A percentile compares a stretch with the other conserved stretches of the same genome.
phyloP scores from a whole-genome alignment of 2,329 filamentous ascomycete species.

The Tolypocladium amazonense region DNA sequence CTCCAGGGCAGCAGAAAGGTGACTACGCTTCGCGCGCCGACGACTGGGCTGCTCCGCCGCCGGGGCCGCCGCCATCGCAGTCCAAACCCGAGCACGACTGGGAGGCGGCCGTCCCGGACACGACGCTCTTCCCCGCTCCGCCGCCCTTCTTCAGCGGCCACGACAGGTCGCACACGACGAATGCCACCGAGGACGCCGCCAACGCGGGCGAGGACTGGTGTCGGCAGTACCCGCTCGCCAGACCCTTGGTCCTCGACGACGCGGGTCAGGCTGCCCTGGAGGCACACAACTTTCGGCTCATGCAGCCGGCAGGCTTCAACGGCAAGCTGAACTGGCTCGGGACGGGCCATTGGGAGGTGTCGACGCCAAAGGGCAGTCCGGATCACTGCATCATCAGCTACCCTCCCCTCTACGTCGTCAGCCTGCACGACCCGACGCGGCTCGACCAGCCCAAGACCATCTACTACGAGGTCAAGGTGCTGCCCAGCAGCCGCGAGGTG shows the following conservation, averaged over 20 bases:
- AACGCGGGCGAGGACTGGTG: constrained; percentile 59
- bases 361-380: constrained; percentile 29
- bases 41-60: constrained; percentile 23
- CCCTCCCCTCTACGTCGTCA: constrained; percentile 56
- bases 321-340: constrained; percentile 33
- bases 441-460: constrained; percentile 36
- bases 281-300: constrained; percentile 41
- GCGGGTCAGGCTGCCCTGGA: constrained; percentile 36
- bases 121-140: constrained; percentile 60
- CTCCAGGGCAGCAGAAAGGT: constrained; percentile 6
- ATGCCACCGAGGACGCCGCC: constrained; percentile 55
- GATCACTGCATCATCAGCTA: constrained; percentile 58
- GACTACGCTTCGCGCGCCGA: constrained; percentile 14
- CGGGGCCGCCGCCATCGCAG: constrained; percentile 20
- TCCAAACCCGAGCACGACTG: constrained; percentile 49
- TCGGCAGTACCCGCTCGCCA: constrained; percentile 43
- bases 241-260: constrained; percentile 38
- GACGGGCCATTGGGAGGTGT: constrained; percentile 41
- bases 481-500: constrained; percentile 32
- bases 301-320: constrained; percentile 36
- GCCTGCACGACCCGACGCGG: constrained; percentile 44
- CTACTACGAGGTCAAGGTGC: constrained; percentile 63
- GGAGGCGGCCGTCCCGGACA: constrained; percentile 61
- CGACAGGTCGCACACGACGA: constrained; percentile 56
- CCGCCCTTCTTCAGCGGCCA: constrained; percentile 55